Percentiles rank a stretch among this genome's conserved stretches.
Conservation (phyloP, 2,329 filamentous ascomycete species). For the Zasmidium citrigriseum region DNA sequence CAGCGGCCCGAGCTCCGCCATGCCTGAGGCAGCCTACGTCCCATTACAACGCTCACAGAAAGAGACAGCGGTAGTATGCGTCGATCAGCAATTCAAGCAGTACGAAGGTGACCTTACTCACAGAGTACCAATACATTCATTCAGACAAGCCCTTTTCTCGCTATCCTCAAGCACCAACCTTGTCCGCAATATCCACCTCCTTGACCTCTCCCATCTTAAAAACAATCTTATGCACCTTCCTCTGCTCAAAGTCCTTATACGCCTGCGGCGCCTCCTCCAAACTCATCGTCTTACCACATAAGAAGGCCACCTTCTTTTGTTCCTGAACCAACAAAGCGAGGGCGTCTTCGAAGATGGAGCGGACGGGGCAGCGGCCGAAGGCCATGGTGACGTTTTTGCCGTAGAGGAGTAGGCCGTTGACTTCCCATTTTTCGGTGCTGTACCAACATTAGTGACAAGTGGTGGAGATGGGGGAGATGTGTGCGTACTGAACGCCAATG, state of each 20-base stretch:
- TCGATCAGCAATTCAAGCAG: too few species aligned
- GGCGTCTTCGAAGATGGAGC: slow-evolving; percentile 52
- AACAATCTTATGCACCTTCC: slow-evolving; percentile 56
- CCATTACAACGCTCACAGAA: too few species aligned
- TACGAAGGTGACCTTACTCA: neutral
- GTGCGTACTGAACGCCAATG: slow-evolving; percentile 48
- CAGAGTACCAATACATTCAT: neutral
- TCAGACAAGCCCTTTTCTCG: too few species aligned
- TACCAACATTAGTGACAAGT: neutral
- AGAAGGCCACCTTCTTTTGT: slow-evolving; percentile 53
- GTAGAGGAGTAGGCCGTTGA: slow-evolving; percentile 51
- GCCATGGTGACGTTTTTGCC: slow-evolving; percentile 52
- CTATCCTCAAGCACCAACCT: neutral
- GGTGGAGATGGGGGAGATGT: neutral
- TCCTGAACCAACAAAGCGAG: slow-evolving; percentile 48
- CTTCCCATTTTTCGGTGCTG: slow-evolving; percentile 43
- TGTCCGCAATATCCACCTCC: slow-evolving; percentile 19
- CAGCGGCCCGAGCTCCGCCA: neutral
- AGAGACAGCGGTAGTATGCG: too few species aligned
- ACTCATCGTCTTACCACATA: slow-evolving; percentile 56
- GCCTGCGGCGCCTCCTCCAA: slow-evolving; percentile 53
- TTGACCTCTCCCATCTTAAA: slow-evolving; percentile 43
- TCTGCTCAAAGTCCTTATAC: slow-evolving; percentile 55
- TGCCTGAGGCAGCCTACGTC: neutral
- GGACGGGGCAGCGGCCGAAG: slow-evolving; percentile 53